Base-by-base conservation (phyloP, 208 protist genomes). In the Porcisia hertigi region DNA sequence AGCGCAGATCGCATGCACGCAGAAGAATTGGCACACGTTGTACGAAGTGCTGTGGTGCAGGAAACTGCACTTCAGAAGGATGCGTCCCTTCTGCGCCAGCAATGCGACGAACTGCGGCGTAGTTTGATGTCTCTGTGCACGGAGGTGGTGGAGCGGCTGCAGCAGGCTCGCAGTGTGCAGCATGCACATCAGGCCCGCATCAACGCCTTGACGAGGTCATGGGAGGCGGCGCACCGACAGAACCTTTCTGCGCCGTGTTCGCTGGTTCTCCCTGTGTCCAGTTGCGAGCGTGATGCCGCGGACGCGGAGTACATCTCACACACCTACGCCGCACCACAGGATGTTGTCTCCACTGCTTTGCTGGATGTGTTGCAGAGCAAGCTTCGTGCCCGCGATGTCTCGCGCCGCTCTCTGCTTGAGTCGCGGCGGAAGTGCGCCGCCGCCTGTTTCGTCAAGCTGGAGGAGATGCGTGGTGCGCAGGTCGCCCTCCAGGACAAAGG, bases 141-240 rank as follows among this genome's bases (percentile, higher is more conserved):
- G n/a, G 85, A 69, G 16, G 59, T 84, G 39, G 77, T 89, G 69
- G 82, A 87, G 54, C 73, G 69, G 25, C 69, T 89, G 71, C 86
- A 82, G 54, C 77, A 91, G 67, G 47, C 81, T 7, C 88, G 87
- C 30, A 67, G 69, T 52, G 70, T 64, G 47, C 90, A 90, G 67
- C 85, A 90, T 57, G 80, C 88, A 63, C 76, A 86, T 49, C 62
- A 84, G 43, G 69, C 84, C 3, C 87, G 82, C 41, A 71, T 92
- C 23, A 86, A 94, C 47, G 85, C 85, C 49, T 30, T 83, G 53
- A 77, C 81, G 14, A 79, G 64, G 9, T 64, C 81, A 49, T 94
- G 90, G 90, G 88, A 88, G 77, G 76, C 79, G 18, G 88, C 89
- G 64, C 86, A 90, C 72, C 83, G 86, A 20, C 84, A 92, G 67